These are phyloP conservation scores for Pythium biforme DNA, from an alignment of 352 stramenopile species.

Conservation along the genomic window DNA sequence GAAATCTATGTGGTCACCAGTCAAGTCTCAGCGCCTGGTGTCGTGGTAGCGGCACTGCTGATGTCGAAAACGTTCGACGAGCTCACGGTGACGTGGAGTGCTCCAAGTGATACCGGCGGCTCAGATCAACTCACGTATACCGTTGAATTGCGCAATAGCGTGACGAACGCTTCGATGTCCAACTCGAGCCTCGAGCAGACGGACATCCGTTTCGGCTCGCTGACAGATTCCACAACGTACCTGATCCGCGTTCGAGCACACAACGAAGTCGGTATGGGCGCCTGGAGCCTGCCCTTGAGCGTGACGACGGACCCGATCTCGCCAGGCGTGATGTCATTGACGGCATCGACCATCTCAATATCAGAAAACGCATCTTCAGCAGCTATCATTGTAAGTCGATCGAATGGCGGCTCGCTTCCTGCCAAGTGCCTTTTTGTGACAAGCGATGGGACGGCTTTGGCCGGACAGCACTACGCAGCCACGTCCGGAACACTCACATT, in stretches of 20 bases:
- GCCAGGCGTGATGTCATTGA: slow-evolving; percentile 46
- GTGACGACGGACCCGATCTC: slow-evolving; percentile 47
- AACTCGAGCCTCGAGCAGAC: not conserved
- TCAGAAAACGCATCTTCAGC: slow-evolving; percentile 27
- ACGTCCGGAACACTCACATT: slow-evolving; percentile 33
- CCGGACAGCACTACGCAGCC: slow-evolving; percentile 30
- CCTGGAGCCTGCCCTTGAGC: slow-evolving; percentile 33
- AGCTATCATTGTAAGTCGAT: slow-evolving; percentile 27
- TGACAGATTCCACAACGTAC: slow-evolving; percentile 35
- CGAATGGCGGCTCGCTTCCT: slow-evolving; percentile 36
- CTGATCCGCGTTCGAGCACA: slow-evolving; percentile 31
- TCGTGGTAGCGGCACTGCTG: slow-evolving; percentile 18
- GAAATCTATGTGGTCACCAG: slow-evolving; percentile 30
- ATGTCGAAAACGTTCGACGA: slow-evolving; percentile 23
- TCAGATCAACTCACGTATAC: slow-evolving; percentile 21
- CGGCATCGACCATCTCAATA: slow-evolving; percentile 8
- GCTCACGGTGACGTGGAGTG: slow-evolving; percentile 33
- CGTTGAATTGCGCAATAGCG: slow-evolving; percentile 21
- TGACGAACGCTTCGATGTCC: not conserved
- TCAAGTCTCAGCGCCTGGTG: slow-evolving; percentile 25
- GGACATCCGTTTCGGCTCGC: slow-evolving; percentile 12
- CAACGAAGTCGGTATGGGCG: slow-evolving; percentile 24
- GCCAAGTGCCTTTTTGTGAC: slow-evolving; percentile 39
- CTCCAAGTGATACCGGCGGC: slow-evolving; percentile 43
- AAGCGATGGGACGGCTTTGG: slow-evolving; percentile 34